phyloP scores from a whole-genome alignment of 768 basidiomycete species.

The Boletus huronensis region DNA sequence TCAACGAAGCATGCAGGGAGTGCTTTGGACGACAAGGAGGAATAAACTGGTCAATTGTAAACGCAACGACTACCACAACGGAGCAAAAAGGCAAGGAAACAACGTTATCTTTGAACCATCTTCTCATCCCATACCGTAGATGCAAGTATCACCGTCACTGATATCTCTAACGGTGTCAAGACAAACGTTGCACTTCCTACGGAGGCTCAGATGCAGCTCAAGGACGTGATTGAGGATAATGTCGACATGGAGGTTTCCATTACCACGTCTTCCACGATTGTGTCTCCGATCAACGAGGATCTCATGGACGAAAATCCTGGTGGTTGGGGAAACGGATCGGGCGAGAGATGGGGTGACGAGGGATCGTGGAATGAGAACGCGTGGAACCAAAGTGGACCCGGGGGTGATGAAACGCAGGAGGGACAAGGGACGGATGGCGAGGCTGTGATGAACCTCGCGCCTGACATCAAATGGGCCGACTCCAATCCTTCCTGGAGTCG shows the following conservation, averaged over 20 bases:
- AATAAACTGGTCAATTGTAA: constrained; percentile 31
- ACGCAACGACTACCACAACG: constrained; percentile 1
- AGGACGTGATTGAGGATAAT: constrained; percentile 30
- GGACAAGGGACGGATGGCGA: constrained; percentile 7
- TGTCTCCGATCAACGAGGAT: background rate
- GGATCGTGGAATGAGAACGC: background rate
- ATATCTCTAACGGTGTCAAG: constrained; percentile 12
- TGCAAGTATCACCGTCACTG: constrained; percentile 14
- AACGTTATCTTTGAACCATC: background rate
- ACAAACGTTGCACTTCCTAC: constrained; percentile 22
- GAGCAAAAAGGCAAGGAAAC: constrained; percentile 9
- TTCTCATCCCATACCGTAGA: constrained; percentile 13
- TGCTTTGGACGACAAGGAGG: constrained; percentile 50
- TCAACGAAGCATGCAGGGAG: constrained; percentile 46
- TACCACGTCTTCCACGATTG: background rate
- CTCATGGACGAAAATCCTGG: background rate
- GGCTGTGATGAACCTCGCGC: background rate
- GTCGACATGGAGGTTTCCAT: constrained; percentile 19
- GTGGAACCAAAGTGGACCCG: constrained; percentile 12
- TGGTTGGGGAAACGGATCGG: constrained; percentile 1
- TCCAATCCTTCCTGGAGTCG: constrained; percentile 24
- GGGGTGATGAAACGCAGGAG: constrained; percentile 4
- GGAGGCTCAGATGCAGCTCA: constrained; percentile 21
- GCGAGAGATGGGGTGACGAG: constrained; percentile 10
- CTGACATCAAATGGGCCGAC: constrained; percentile 13